These are phyloP conservation scores for Penicillium nordicum DNA, from an alignment of 2,329 filamentous ascomycete genomes.

Conservation along the genomic window DNA sequence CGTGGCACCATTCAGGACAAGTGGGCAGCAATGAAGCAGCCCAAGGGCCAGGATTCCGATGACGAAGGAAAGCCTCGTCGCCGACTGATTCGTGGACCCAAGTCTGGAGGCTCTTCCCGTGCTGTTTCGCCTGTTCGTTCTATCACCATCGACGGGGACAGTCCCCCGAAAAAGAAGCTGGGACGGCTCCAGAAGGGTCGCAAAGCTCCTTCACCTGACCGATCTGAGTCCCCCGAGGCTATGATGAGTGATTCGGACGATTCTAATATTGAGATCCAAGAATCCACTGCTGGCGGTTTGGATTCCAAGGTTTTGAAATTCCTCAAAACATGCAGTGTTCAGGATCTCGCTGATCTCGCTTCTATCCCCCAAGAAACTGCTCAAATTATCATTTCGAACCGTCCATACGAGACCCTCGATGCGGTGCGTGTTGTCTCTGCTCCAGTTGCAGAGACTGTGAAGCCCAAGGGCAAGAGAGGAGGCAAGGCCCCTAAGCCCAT, in stretches of 20 bases:
- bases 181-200: slow-evolving; percentile 51
- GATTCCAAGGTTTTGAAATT: slow-evolving; percentile 66
- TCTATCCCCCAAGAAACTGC: slow-evolving; percentile 68
- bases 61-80: slow-evolving; percentile 34
- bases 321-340: slow-evolving; percentile 73
- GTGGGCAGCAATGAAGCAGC: slow-evolving; percentile 50
- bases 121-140: slow-evolving; percentile 25
- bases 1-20: slow-evolving; percentile 58
- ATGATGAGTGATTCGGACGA: slow-evolving; percentile 46
- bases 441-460: slow-evolving; percentile 35
- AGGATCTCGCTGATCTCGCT: slow-evolving; percentile 78
- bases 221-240: slow-evolving; percentile 35
- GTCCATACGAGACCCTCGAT: slow-evolving; percentile 68
- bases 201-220: slow-evolving; percentile 32
- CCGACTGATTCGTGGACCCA: slow-evolving; percentile 40
- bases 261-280: slow-evolving; percentile 40
- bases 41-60: slow-evolving; percentile 16
- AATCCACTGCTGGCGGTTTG: slow-evolving; percentile 44
- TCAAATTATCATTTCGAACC: slow-evolving; percentile 64
- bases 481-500: slow-evolving; percentile 53
- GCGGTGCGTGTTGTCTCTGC: slow-evolving; percentile 64
- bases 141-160: slow-evolving; percentile 15
- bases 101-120: slow-evolving; percentile 20
- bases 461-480: slow-evolving; percentile 48
- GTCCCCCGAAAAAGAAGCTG: slow-evolving; percentile 28